Conservation (phyloP, 2,329 filamentous ascomycete genomes). For the Fusarium mangiferae region DNA sequence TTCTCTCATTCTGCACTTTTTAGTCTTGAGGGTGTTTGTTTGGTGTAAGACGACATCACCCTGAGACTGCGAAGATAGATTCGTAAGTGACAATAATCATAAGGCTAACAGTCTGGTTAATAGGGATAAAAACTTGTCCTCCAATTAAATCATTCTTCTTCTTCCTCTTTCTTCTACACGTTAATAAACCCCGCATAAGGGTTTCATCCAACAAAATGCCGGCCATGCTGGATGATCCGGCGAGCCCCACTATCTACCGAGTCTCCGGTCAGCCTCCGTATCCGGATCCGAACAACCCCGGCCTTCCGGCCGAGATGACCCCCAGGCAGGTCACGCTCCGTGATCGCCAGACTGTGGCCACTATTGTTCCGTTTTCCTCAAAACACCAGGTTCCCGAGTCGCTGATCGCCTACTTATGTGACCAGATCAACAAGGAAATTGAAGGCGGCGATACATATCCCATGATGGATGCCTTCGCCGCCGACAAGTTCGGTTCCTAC, state of each 20-base stretch:
- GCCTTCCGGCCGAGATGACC: conserved; percentile 74
- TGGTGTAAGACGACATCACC: conserved; percentile 26
- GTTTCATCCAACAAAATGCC: conserved; percentile 65
- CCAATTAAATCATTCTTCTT: conserved; percentile 13
- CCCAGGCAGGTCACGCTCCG: conserved; percentile 84
- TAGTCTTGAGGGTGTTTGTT: conserved; percentile 19
- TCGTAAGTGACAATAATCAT: conserved; percentile 4
- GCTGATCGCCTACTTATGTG: conserved; percentile 80
- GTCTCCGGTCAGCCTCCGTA: conserved; percentile 74
- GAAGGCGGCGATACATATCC: conserved; percentile 93
- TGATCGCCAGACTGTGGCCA: conserved; percentile 85
- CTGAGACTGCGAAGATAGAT: background rate
- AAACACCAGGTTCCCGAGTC: conserved; percentile 78
- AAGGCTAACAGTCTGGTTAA: conserved; percentile 11
- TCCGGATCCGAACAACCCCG: conserved; percentile 68
- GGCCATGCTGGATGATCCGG: conserved; percentile 81
- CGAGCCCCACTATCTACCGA: conserved; percentile 75
- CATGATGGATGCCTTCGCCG: conserved; percentile 79
- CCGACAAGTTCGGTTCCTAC: conserved; percentile 81
- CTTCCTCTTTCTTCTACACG: background rate
- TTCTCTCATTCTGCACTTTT: conserved; percentile 13
- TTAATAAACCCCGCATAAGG: conserved; percentile 10
- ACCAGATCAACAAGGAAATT: conserved; percentile 89
- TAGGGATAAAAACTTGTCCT: conserved; percentile 1
- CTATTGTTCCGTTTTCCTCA: conserved; percentile 84